A percentile compares a stretch with the other conserved stretches of the same genome.
Evolutionary conservation across 176 grass and related monocot genomes (phyloP).

Genomic region (Carex parvula): DNA sequence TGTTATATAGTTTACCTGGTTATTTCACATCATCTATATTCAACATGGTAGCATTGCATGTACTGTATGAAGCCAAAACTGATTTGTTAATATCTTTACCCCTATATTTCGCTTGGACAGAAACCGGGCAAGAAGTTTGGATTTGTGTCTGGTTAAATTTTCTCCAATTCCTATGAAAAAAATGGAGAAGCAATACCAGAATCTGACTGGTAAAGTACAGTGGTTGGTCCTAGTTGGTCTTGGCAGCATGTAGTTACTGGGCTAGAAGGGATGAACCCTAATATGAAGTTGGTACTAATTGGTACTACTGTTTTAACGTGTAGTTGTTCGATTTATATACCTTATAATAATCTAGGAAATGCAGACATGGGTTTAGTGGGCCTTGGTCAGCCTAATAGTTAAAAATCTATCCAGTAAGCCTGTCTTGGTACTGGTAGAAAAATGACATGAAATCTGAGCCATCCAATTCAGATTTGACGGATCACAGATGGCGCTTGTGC

Average conservation of each 20-base stretch:
- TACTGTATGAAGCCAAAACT: too few relatives aligned
- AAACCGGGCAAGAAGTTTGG: background rate
- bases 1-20: background rate
- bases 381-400: background rate
- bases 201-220: background rate
- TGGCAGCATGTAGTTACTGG: background rate
- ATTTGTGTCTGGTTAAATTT: background rate
- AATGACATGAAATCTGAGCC: background rate
- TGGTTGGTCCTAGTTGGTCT: background rate
- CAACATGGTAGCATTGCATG: too few relatives aligned
- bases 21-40: too few relatives aligned
- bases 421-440: background rate
- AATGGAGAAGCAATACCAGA: background rate
- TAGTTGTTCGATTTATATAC: background rate
- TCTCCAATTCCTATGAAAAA: background rate
- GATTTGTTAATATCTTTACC: too few relatives aligned
- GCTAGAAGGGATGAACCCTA: background rate
- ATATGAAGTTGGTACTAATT: background rate
- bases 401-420: constrained; percentile 6
- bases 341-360: background rate
- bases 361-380: background rate
- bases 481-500: background rate
- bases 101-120: background rate
- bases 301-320: background rate
- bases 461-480: background rate